These are phyloP conservation scores for Lanmaoa pseudosensibilis DNA, from an alignment of 768 basidiomycete species.

Conservation along the genomic window DNA sequence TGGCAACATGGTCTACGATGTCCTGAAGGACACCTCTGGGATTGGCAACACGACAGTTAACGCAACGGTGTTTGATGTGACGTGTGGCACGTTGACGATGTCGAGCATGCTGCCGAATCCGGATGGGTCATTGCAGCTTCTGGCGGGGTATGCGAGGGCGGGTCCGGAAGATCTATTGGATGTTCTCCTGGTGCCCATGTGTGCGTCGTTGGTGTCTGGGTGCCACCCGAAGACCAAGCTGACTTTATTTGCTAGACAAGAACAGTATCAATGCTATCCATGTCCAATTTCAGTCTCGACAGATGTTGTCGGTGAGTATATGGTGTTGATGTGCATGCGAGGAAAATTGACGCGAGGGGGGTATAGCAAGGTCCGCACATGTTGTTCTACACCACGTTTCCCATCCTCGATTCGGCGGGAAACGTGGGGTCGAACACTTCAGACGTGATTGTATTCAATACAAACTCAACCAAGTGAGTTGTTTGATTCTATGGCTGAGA, in stretches of 20 bases:
- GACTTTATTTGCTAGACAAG: not conserved
- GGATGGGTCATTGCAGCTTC: not conserved
- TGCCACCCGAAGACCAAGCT: not conserved
- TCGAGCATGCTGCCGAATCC: not conserved
- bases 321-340: no score
- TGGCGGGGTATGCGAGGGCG: not conserved
- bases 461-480: not conserved
- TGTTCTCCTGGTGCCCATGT: not conserved
- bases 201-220: not conserved
- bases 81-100: not conserved
- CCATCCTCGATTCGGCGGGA: not conserved
- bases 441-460: not conserved
- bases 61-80: not conserved
- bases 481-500: not conserved
- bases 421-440: not conserved
- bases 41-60: not conserved
- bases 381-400: not conserved
- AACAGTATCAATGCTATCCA: not conserved
- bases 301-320: not conserved
- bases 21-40: not conserved
- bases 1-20: not conserved
- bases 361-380: not conserved
- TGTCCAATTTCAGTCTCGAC: not conserved
- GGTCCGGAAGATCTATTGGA: not conserved
- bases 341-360: not conserved